Conservation (phyloP, 2,329 filamentous ascomycete species). For the Nigrospora oryzae region DNA sequence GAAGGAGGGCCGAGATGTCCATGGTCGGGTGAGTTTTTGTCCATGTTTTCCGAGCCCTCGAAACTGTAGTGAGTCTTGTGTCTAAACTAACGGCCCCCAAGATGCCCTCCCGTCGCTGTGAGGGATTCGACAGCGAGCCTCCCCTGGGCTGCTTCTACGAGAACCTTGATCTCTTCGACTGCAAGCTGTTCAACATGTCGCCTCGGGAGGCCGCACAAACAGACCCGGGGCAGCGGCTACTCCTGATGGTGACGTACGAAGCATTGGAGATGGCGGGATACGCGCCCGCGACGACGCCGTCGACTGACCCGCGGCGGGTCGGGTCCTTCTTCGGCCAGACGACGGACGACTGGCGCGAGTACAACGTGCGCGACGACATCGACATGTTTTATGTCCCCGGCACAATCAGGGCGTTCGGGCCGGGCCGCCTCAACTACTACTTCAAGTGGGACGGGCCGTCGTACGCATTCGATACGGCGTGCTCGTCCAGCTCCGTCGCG, state of each 20-base stretch:
- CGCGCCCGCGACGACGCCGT: conserved; percentile 4
- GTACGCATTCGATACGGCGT: conserved; percentile 20
- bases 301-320: conserved; percentile 9
- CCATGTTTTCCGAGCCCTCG: too few relatives aligned
- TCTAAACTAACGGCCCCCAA: too few relatives aligned
- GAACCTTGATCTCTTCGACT: conserved; percentile 15
- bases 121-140: too few relatives aligned
- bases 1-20: too few relatives aligned
- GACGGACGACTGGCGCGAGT: conserved; percentile 26
- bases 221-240: conserved; percentile 9
- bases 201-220: conserved; percentile 10
- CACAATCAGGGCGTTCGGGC: conserved; percentile 12
- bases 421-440: conserved; percentile 17
- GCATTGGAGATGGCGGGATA: conserved; percentile 16
- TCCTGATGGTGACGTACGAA: conserved; percentile 12
- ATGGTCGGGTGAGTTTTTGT: too few relatives aligned
- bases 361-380: conserved; percentile 24
- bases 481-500: conserved; percentile 23
- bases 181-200: conserved; percentile 11
- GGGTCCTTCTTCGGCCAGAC: conserved; percentile 27
- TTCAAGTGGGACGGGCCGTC: conserved; percentile 21
- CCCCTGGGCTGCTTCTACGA: conserved; percentile 12
- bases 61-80: too few relatives aligned
- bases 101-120: too few relatives aligned
- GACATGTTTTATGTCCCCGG: conserved; percentile 28